Evolutionary conservation across 371 early-diverging fungal genomes (phyloP), one percentile per base, ranked within the genome.

Genomic region (Smittium culicis): DNA sequence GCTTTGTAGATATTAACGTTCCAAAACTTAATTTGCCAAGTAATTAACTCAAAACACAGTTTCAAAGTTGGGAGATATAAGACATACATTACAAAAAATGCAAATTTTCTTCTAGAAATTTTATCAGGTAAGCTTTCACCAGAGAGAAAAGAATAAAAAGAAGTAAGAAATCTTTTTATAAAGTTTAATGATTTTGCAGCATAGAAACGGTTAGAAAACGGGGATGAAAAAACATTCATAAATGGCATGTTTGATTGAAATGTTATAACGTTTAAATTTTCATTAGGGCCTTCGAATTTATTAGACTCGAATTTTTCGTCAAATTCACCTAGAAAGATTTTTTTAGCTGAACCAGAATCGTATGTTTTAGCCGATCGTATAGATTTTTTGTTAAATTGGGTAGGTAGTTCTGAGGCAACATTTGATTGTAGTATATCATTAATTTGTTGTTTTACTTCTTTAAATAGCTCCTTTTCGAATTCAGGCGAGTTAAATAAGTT

Each of bases 11-110:
- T 62, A 31, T 62, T 29, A 1, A 81, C 73, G 0, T 81, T 73
- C 85, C 85, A 84, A 76, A 77, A 83, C 24, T 77, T 76, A 58
- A 81, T 79, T 24, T 75, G 69, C 85, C 85, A 84, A 45, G 81
- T 80, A 0, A 84, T 60, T 2, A 82, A 80, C 30, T 83, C 83
- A 29, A 84, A 64, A 1, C 84, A 73, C 16, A 85, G 71, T 68
- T 85, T 85, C 17, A 81, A 69, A 29, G 81, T 68, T 1, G 85
- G 85, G 1, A 84, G 68, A 62, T 84, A 84, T 33, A 84, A 68
- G 0, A 85, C 82, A 2, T 82, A 78, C 67, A 84, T 67, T 25
- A 79, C 58, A 32, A 79, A 73, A 34, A 80, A 79, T 31, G 81
- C 68, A 1, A 72, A 2, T 30, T 64, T 64, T 62, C 62, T 62